Evolutionary conservation across 305 asterid genomes (phyloP).

Genomic region (Striga hermonthica): DNA sequence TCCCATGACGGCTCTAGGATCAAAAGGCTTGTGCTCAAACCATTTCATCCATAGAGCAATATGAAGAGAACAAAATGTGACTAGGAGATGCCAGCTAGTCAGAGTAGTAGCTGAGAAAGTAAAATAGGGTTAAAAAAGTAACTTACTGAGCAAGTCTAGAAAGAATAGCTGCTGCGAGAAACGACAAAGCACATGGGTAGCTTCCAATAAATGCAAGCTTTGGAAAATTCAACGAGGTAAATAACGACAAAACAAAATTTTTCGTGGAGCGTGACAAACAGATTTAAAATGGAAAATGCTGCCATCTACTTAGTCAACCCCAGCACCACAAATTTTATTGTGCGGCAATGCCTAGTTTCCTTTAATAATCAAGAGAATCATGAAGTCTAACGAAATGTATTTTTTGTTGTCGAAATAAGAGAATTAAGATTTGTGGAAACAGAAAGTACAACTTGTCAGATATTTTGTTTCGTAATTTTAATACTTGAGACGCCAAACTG

Average conservation of each 20-base stretch:
- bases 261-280: neutral
- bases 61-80: conserved; percentile 81
- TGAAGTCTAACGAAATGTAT: neutral
- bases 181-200: conserved; percentile 1
- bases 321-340: conserved; percentile 7
- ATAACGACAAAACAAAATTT: conserved; percentile 12
- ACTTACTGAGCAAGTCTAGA: conserved; percentile 7
- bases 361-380: neutral
- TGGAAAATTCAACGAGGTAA: conserved; percentile 10
- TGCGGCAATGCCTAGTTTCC: conserved; percentile 8
- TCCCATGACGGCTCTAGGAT: conserved; percentile 81
- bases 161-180: conserved; percentile 4
- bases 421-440: neutral
- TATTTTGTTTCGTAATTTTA: neutral
- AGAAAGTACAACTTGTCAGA: neutral
- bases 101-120: conserved; percentile 68
- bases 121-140: conserved; percentile 30
- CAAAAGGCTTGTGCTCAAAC: conserved; percentile 84
- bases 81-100: conserved; percentile 93
- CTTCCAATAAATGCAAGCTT: conserved; percentile 16
- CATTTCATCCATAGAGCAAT: conserved; percentile 70
- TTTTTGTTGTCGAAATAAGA: neutral
- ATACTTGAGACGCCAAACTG: neutral
- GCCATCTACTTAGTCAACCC: neutral
- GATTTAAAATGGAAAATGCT: conserved; percentile 11